These are phyloP conservation scores for Diddensiella caesifluorescens DNA, from an alignment of 805 yeast genomes.

Conservation along the genomic window DNA sequence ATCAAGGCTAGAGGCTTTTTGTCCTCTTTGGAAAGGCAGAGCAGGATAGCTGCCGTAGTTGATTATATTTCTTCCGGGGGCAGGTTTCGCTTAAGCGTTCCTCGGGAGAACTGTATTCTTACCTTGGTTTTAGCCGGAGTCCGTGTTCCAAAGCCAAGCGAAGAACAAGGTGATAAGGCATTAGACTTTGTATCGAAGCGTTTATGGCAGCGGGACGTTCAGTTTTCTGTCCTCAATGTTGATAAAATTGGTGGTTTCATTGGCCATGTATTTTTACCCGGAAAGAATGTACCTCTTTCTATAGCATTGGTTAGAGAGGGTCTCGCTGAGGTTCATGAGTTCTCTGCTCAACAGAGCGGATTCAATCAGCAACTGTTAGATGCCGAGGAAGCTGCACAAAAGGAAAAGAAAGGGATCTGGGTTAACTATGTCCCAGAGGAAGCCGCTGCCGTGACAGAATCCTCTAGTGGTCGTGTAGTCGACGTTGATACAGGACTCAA, in stretches of 20 bases:
- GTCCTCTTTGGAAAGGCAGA: slow-evolving; percentile 62
- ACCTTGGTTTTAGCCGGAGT: slow-evolving; percentile 75
- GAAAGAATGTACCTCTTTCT: slow-evolving; percentile 52
- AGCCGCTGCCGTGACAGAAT: slow-evolving; percentile 19
- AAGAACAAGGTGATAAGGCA: slow-evolving; percentile 43
- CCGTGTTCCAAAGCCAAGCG: slow-evolving; percentile 37
- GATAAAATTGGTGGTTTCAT: slow-evolving; percentile 80
- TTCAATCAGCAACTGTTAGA: slow-evolving; percentile 48
- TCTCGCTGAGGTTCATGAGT: slow-evolving; percentile 56
- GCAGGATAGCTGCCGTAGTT: slow-evolving; percentile 60
- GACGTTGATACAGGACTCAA: slow-evolving; percentile 3
- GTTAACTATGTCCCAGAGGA: slow-evolving; percentile 43
- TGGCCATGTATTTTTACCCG: slow-evolving; percentile 57
- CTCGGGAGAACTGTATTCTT: slow-evolving; percentile 65
- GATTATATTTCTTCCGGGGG: slow-evolving; percentile 68
- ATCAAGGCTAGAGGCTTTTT: slow-evolving; percentile 70
- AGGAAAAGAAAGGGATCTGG: slow-evolving; percentile 62
- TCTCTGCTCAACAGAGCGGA: slow-evolving; percentile 55
- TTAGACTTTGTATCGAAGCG: slow-evolving; percentile 48
- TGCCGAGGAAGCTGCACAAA: slow-evolving; percentile 60
- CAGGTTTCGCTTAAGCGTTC: slow-evolving; percentile 59
- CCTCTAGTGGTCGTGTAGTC: slow-evolving; percentile 20
- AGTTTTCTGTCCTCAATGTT: slow-evolving; percentile 57
- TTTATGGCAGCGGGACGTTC: slow-evolving; percentile 67
- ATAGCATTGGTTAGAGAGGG: slow-evolving; percentile 56